A percentile compares a stretch with the other conserved stretches of the same genome.
Conservation (phyloP, 352 stramenopile genomes). For the Lagenidium giganteum region DNA sequence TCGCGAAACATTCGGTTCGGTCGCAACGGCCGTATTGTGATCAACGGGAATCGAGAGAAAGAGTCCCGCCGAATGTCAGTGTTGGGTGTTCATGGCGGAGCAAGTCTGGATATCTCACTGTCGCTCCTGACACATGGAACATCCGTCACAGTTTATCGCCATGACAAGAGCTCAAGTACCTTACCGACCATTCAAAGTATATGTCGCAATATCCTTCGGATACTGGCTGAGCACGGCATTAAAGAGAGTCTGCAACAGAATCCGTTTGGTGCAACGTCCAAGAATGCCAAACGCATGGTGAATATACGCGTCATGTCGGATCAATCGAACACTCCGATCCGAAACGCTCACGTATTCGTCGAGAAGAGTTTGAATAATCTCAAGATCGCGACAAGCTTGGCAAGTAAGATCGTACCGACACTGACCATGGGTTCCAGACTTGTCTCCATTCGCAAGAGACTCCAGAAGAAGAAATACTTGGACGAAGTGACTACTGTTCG, state of each 20-base stretch:
- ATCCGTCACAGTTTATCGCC: conserved; percentile 40
- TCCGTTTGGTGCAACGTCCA: conserved; percentile 38
- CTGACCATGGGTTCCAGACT: conserved; percentile 59
- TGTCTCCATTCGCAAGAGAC: conserved; percentile 47
- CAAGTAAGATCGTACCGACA: conserved; percentile 56
- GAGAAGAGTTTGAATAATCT: conserved; percentile 45
- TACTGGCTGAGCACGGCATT: conserved; percentile 43
- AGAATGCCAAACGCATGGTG: conserved; percentile 39
- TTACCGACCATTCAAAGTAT: conserved; percentile 51
- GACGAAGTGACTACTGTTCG: conserved; percentile 24
- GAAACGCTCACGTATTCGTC: conserved; percentile 51
- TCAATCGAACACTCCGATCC: conserved; percentile 35
- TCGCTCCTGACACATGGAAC: conserved; percentile 31
- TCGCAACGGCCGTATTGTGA: conserved; percentile 45
- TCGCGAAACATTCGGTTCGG: conserved; percentile 63
- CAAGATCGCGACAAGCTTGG: conserved; percentile 31
- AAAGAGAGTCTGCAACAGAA: conserved; percentile 70
- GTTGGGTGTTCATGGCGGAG: background rate
- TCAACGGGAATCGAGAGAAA: conserved; percentile 1
- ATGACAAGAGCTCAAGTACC: conserved; percentile 18
- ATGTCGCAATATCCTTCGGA: conserved; percentile 37
- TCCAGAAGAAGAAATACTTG: conserved; percentile 43
- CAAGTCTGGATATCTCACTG: conserved; percentile 27
- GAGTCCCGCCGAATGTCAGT: background rate
- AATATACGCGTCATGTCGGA: conserved; percentile 49